Evolutionary conservation across 805 yeast genomes (phyloP), one percentile per base, ranked within the genome.

Genomic region (Candida stauntonica): DNA sequence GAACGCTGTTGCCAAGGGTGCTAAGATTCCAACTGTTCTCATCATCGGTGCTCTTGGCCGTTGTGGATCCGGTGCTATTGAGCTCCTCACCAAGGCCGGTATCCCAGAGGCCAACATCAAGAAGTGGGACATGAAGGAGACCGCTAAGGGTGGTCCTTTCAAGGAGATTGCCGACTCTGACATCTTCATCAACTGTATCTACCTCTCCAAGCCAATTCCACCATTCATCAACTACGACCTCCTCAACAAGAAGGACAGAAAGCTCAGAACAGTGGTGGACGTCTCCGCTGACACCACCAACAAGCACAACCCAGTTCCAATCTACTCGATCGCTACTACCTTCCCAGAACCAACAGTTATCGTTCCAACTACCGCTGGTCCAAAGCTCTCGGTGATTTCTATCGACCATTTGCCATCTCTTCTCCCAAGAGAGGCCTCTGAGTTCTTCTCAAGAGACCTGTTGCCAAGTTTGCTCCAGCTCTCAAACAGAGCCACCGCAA

Each of bases 231-330:
- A 81, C 65, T 64, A 60, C 52, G 84, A 83, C 23, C 62, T 75
- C 42, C 73, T 93, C 61, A 84, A 85, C 66, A 62, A 59, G 42
- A 65, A 69, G 31, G 64, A 69, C 48, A 86, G 99, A 77, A 81
- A 73, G 49, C 75, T 93, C 59, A 78, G 91, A 64, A 86, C 94
- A 14, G 87, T 93, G 45, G 97, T 93, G 37, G 99, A 93, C 63
- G 99, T 93, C 41, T 86, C 96, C 36, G 99, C 99, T 40, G 99
- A 93, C 67, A 93, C 98, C 33, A 93, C 99, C 39, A 93, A 93
- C 65, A 97, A 97, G 45, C 91, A 88, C 72, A 93, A 93, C 69
- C 99, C 99, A 41, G 77, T 93, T 43, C 99, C 99, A 45, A 91
- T 93, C 38, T 94, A 93, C 65, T 70, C 78, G 17, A 72, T 86